phyloP scores from a whole-genome alignment of 208 protist species.

The Acanthamoeba sp. region DNA sequence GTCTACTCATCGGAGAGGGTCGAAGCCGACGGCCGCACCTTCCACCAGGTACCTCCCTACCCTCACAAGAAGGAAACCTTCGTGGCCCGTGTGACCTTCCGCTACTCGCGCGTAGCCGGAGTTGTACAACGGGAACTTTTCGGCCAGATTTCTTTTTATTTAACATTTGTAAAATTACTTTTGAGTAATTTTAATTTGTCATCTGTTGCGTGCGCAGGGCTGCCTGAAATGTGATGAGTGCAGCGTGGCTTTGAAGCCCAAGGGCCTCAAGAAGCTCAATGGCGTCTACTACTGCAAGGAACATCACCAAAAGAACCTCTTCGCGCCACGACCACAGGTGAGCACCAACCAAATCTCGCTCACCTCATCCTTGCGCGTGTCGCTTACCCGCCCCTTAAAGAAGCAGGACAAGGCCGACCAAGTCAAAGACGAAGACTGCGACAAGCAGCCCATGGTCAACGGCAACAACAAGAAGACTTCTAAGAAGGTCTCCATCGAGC shows the following conservation, averaged over 20 bases:
- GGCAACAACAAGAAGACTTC: not conserved
- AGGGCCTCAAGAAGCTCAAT: not conserved
- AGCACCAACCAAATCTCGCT: not conserved
- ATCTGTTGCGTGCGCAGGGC: not conserved
- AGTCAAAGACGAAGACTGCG: not conserved
- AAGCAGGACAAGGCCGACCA: not conserved
- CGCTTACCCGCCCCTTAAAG: not conserved
- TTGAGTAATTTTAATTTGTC: too few species aligned
- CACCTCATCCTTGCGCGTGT: not conserved
- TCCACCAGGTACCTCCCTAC: constrained; percentile 10
- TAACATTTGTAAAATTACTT: too few species aligned
- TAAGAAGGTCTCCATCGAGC: not conserved
- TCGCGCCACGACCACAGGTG: not conserved
- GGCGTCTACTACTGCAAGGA: constrained; percentile 24
- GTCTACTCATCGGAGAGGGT: constrained; percentile 3
- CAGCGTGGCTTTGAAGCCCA: not conserved
- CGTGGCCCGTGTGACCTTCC: too few species aligned
- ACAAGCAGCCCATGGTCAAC: not conserved
- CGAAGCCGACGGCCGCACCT: constrained; percentile 12
- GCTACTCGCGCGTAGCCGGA: too few species aligned
- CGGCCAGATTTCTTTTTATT: too few species aligned
- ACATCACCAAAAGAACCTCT: constrained; percentile 26
- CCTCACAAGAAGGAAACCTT: too few species aligned
- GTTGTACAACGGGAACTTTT: too few species aligned
- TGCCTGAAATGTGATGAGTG: constrained; percentile 28